Base-by-base conservation (phyloP, 2,329 filamentous ascomycete species). In the Leptographium flavum region DNA sequence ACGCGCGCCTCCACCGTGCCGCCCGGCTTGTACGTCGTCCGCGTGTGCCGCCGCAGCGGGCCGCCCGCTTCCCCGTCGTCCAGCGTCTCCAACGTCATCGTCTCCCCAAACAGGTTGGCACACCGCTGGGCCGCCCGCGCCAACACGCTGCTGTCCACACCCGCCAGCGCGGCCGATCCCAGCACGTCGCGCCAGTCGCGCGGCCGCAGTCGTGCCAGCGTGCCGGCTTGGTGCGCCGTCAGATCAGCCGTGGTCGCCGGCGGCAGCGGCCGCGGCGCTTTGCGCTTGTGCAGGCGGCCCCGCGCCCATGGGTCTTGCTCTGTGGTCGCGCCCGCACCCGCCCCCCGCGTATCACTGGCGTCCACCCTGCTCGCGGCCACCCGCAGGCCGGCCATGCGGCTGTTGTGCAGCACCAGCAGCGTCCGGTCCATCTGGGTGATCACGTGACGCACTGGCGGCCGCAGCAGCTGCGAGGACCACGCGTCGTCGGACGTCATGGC, bases 111-210 rank as follows among this genome's bases (percentile, higher is more conserved):
- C 0, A 94, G 65, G 39, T 74, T 66, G 3, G 82, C 76, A 55
- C 88, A 96, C 41, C 90, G 74, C 55, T 79, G 70, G 2, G 82
- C 74, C 0, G 87, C 74, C 27, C 84, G 74, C 43, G 78, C 73
- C 13, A 95, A 62, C 1, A 79, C 81, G 1, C 65, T 60, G 0
- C 68, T 60, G 1, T 82, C 66, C 61, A 87, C 88, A 0, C 83
- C 86, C 2, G 74, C 74, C 42, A 93, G 63, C 0, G 84, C 73
- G 3, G 90, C 90, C 1, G 87, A 70, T 1, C 84, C 84, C 25
- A 95, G 63, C 2, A 95, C 74, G 52, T 94, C 85, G 52, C 79
- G 83, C 90, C 90, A 96, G 63, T 93, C 83, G 21, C 83, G 73
- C 13, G 77, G 64, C 14, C 60, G 68, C 57, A 59, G 69, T 43